phyloP scores from a whole-genome alignment of 192 early-diverging fungal genomes.

The Rhizophlyctis rosea region DNA sequence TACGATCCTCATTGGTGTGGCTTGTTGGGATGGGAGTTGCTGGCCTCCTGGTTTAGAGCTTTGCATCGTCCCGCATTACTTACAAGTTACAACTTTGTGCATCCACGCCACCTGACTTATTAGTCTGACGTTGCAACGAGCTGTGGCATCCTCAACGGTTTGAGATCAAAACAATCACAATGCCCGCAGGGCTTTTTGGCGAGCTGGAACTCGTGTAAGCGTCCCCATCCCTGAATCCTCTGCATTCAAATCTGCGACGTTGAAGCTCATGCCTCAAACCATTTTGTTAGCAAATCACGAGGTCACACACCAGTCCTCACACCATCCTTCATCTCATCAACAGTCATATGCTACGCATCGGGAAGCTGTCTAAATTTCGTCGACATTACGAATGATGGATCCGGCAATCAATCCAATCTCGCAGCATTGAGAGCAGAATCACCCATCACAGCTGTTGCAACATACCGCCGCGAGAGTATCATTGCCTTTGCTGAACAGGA shows the following conservation, averaged over 20 bases:
- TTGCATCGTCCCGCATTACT: too few species aligned
- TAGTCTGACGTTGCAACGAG: too few species aligned
- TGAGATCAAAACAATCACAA: slow-evolving; percentile 7
- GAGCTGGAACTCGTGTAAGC: slow-evolving; percentile 43
- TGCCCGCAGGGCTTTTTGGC: slow-evolving; percentile 42
- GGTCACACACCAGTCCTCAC: slow-evolving; percentile 35
- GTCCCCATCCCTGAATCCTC: background rate
- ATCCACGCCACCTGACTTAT: too few species aligned
- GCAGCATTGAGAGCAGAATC: slow-evolving; percentile 30
- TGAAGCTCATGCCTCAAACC: background rate
- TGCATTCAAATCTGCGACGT: background rate
- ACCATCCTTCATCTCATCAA: slow-evolving; percentile 29
- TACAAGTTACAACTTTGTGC: too few species aligned
- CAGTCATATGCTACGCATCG: slow-evolving; percentile 40
- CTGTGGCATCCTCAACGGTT: too few species aligned
- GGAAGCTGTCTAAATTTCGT: slow-evolving; percentile 49
- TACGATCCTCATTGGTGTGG: too few species aligned
- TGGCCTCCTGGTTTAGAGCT: too few species aligned
- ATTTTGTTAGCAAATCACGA: slow-evolving; percentile 34
- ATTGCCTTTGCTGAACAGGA: slow-evolving; percentile 47
- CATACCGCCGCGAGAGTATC: slow-evolving; percentile 31
- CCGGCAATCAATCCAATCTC: background rate
- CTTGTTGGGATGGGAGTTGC: too few species aligned
- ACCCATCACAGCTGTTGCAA: slow-evolving; percentile 47
- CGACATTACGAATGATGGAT: slow-evolving; percentile 8